Evolutionary conservation across 148 eudicot species (phyloP).

Genomic region (Beta vulgaris): DNA sequence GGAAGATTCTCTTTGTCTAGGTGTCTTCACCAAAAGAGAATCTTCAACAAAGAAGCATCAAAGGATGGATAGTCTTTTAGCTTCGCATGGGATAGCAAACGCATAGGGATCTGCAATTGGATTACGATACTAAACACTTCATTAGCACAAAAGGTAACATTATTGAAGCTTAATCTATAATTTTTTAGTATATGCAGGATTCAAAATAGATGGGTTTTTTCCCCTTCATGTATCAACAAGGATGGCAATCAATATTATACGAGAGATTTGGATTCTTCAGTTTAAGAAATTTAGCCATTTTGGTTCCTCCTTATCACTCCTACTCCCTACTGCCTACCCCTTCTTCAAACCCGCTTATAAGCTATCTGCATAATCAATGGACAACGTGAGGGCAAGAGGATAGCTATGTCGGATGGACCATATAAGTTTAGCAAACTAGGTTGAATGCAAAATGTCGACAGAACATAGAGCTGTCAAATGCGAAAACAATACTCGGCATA

Average conservation of each 20-base stretch:
- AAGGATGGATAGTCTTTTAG: neutral
- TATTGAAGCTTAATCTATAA: neutral
- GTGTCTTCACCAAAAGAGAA: neutral
- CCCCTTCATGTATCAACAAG: neutral
- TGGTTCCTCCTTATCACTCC: neutral
- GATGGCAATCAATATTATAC: neutral
- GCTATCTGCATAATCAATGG: neutral
- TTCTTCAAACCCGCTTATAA: neutral
- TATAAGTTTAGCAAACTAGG: neutral
- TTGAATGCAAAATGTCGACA: neutral
- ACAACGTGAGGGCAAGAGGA: neutral
- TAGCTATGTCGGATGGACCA: neutral
- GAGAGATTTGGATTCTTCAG: neutral
- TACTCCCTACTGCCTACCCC: neutral
- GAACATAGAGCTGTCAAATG: neutral
- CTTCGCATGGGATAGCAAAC: neutral
- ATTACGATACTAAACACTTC: neutral
- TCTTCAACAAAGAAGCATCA: neutral
- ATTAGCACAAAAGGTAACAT: neutral
- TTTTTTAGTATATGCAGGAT: neutral
- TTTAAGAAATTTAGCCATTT: neutral
- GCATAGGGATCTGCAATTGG: neutral
- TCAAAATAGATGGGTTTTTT: neutral
- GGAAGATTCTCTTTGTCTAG: slow-evolving; percentile 4
- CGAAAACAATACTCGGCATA: neutral